A percentile compares a stretch with the other conserved stretches of the same genome.
These are phyloP conservation scores for Hylodesmum podocarpum DNA, from an alignment of 306 rosid genomes.

Conservation along the genomic window DNA sequence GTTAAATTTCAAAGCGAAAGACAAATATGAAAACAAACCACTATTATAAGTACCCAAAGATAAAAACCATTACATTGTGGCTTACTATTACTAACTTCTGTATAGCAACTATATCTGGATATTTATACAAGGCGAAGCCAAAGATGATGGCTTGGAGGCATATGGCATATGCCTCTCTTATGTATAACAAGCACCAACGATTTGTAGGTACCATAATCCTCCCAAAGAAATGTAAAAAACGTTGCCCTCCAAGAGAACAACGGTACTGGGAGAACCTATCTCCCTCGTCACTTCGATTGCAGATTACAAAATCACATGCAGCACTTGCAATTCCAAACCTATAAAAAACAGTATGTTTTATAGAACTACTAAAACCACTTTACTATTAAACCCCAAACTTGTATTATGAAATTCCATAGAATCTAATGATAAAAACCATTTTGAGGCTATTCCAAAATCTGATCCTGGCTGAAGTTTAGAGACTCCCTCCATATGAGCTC, in stretches of 20 bases:
- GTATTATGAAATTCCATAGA: conserved; percentile 28
- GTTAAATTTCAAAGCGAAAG: conserved; percentile 2
- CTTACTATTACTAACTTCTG: conserved; percentile 25
- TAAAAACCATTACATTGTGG: conserved; percentile 26
- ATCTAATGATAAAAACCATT: neutral
- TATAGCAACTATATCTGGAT: conserved; percentile 32
- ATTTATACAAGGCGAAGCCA: conserved; percentile 38
- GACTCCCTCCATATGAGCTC: conserved; percentile 91
- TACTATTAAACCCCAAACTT: conserved; percentile 28
- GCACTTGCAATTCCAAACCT: conserved; percentile 36
- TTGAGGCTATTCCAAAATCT: conserved; percentile 16
- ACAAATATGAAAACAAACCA: conserved; percentile 6
- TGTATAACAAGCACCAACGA: conserved; percentile 34
- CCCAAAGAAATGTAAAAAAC: neutral
- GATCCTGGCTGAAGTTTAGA: conserved; percentile 35
- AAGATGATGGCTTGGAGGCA: conserved; percentile 30
- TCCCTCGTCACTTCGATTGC: conserved; percentile 31
- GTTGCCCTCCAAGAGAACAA: conserved; percentile 2
- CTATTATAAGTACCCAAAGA: neutral
- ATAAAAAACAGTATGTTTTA: neutral
- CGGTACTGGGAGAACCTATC: conserved; percentile 31
- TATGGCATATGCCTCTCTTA: conserved; percentile 34
- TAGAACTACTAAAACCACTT: conserved; percentile 3
- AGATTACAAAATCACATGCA: conserved; percentile 27
- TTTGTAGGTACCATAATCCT: conserved; percentile 5